A percentile compares a stretch with the other conserved stretches of the same genome.
phyloP scores from a whole-genome alignment of 306 rosid species.

The Abrus pulchellus region DNA sequence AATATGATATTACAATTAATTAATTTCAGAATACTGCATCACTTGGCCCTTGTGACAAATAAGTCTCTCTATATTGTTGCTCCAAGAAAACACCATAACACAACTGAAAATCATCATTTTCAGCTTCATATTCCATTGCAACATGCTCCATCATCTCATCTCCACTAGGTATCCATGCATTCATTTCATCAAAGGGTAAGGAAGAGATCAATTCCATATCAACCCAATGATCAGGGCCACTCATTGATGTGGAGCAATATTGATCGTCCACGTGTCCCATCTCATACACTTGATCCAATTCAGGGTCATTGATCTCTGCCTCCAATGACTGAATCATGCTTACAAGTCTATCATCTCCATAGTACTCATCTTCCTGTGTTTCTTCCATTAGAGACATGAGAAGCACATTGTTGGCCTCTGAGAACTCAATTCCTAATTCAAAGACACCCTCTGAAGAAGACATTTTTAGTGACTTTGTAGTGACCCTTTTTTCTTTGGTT shows the following conservation, averaged over 20 bases:
- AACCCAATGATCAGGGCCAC: slow-evolving; percentile 44
- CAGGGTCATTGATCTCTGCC: slow-evolving; percentile 54
- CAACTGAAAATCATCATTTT: slow-evolving; percentile 44
- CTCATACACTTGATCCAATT: slow-evolving; percentile 10
- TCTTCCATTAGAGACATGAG: slow-evolving; percentile 61
- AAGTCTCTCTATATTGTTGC: slow-evolving; percentile 40
- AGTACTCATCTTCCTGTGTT: slow-evolving; percentile 53
- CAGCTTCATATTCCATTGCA: slow-evolving; percentile 45
- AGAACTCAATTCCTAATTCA: slow-evolving; percentile 44
- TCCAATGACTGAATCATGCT: slow-evolving; percentile 66
- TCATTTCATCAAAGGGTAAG: slow-evolving; percentile 44
- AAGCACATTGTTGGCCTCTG: slow-evolving; percentile 50
- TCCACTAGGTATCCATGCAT: slow-evolving; percentile 50
- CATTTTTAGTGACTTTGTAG: slow-evolving; percentile 39
- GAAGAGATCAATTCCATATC: slow-evolving; percentile 51
- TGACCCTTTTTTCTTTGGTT: not conserved
- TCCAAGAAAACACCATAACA: slow-evolving; percentile 48
- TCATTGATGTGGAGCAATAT: slow-evolving; percentile 47
- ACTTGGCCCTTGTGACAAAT: slow-evolving; percentile 35
- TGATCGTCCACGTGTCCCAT: slow-evolving; percentile 45
- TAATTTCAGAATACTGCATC: slow-evolving; percentile 32
- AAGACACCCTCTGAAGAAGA: slow-evolving; percentile 46
- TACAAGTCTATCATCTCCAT: slow-evolving; percentile 59
- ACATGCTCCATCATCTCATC: slow-evolving; percentile 40
- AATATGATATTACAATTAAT: not conserved